A percentile compares a stretch with the other conserved stretches of the same genome.
These are phyloP conservation scores for Pseudocercospora ulei DNA, from an alignment of 2,329 filamentous ascomycete genomes.

Conservation along the genomic window DNA sequence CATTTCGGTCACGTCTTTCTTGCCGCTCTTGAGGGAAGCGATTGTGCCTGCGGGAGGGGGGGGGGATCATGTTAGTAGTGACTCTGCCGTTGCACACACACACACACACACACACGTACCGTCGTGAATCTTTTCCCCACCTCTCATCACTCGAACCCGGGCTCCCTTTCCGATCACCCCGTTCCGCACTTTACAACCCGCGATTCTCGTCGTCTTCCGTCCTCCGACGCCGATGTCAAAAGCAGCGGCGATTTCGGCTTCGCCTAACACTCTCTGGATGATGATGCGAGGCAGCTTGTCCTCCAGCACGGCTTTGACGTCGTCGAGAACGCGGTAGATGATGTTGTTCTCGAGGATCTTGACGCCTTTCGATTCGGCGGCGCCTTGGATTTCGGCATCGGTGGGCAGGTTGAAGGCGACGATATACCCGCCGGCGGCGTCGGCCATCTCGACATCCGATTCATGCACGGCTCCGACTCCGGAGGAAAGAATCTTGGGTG, in stretches of 20 bases:
- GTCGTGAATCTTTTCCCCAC: conserved; percentile 61
- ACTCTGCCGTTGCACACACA: background rate
- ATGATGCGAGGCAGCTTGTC: conserved; percentile 59
- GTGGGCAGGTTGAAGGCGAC: conserved; percentile 76
- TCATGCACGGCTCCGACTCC: conserved; percentile 70
- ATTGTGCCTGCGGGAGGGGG: conserved; percentile 75
- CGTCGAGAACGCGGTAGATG: conserved; percentile 71
- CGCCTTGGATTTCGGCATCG: conserved; percentile 53
- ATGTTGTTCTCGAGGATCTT: conserved; percentile 74
- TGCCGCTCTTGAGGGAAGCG: conserved; percentile 75
- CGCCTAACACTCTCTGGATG: conserved; percentile 64
- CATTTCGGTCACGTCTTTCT: conserved; percentile 85
- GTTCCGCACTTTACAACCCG: conserved; percentile 79
- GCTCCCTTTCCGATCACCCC: conserved; percentile 57
- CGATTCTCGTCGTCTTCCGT: conserved; percentile 61
- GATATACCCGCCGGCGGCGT: conserved; percentile 62
- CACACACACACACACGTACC: conserved; percentile 50
- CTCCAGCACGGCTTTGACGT: conserved; percentile 58
- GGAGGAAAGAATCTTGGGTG: conserved; percentile 63
- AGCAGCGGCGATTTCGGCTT: conserved; percentile 72
- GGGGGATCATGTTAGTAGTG: conserved; percentile 6
- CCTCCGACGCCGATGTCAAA: conserved; percentile 77
- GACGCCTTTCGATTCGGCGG: conserved; percentile 64
- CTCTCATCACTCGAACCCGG: conserved; percentile 61
- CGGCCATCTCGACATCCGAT: conserved; percentile 81